These are phyloP conservation scores for Suaeda aralocaspica DNA, from an alignment of 148 eudicot species.

Conservation along the genomic window DNA sequence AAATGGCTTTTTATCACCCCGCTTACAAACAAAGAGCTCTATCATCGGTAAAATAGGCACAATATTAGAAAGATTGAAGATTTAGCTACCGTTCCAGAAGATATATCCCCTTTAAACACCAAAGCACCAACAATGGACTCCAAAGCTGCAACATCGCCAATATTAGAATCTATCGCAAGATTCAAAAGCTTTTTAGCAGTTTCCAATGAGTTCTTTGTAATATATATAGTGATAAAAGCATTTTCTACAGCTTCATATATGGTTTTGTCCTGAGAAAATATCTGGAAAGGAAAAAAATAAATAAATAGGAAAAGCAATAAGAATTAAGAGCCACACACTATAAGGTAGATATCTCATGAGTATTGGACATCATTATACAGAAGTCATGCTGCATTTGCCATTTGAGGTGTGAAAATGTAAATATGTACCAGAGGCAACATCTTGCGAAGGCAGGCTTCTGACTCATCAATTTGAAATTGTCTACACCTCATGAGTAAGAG, in stretches of 20 bases:
- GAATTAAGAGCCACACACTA: neutral
- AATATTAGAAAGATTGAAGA: neutral
- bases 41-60: neutral
- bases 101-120: slow-evolving; percentile 81
- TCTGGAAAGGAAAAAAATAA: slow-evolving; percentile 49
- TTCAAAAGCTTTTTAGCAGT: slow-evolving; percentile 76
- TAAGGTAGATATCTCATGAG: neutral
- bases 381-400: slow-evolving; percentile 1
- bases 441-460: slow-evolving; percentile 86
- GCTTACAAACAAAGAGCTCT: neutral
- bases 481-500: slow-evolving; percentile 89
- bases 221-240: slow-evolving; percentile 82
- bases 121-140: slow-evolving; percentile 73
- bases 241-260: slow-evolving; percentile 92
- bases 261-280: slow-evolving; percentile 89
- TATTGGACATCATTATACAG: neutral
- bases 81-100: slow-evolving; percentile 60
- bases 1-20: neutral
- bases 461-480: slow-evolving; percentile 92
- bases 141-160: slow-evolving; percentile 93
- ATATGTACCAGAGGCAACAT: slow-evolving; percentile 88
- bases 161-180: slow-evolving; percentile 79
- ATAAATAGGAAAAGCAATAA: slow-evolving; percentile 19
- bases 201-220: slow-evolving; percentile 73
- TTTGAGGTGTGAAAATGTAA: slow-evolving; percentile 4